Evolutionary conservation across 2,329 filamentous ascomycete genomes (phyloP).

Genomic region (Alternaria sp.): DNA sequence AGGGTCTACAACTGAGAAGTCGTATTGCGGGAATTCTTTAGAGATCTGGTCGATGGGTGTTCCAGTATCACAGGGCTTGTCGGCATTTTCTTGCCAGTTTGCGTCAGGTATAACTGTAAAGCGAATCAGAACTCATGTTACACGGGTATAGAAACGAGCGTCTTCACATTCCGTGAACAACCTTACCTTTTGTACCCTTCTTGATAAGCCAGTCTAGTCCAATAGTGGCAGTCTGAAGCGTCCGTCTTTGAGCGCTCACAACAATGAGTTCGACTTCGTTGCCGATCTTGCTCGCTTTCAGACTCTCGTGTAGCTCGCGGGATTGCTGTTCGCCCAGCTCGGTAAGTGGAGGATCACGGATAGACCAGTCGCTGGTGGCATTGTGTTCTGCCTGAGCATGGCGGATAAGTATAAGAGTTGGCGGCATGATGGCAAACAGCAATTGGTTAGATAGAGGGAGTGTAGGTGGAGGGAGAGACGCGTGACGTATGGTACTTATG

Average conservation of each 20-base stretch:
- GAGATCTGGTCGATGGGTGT: slow-evolving; percentile 56
- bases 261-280: slow-evolving; percentile 64
- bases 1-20: slow-evolving; percentile 66
- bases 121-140: neutral
- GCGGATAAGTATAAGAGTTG: slow-evolving; percentile 56
- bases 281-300: slow-evolving; percentile 49
- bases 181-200: slow-evolving; percentile 50
- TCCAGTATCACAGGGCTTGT: slow-evolving; percentile 69
- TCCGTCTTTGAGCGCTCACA: slow-evolving; percentile 71
- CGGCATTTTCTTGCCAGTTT: slow-evolving; percentile 67
- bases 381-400: slow-evolving; percentile 58
- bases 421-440: slow-evolving; percentile 46
- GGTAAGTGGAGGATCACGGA: slow-evolving; percentile 55
- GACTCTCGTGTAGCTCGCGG: slow-evolving; percentile 48
- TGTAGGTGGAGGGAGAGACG: neutral
- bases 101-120: slow-evolving; percentile 62
- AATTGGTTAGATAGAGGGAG: neutral
- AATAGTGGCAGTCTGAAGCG: slow-evolving; percentile 69
- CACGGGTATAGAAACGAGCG: neutral
- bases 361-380: slow-evolving; percentile 50
- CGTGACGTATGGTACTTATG: neutral
- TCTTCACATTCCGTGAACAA: neutral
- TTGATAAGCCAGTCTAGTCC: slow-evolving; percentile 66
- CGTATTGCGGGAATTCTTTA: slow-evolving; percentile 63
- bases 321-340: slow-evolving; percentile 54